Evolutionary conservation across 2,329 filamentous ascomycete genomes (phyloP).

Genomic region (Alternaria viburni): DNA sequence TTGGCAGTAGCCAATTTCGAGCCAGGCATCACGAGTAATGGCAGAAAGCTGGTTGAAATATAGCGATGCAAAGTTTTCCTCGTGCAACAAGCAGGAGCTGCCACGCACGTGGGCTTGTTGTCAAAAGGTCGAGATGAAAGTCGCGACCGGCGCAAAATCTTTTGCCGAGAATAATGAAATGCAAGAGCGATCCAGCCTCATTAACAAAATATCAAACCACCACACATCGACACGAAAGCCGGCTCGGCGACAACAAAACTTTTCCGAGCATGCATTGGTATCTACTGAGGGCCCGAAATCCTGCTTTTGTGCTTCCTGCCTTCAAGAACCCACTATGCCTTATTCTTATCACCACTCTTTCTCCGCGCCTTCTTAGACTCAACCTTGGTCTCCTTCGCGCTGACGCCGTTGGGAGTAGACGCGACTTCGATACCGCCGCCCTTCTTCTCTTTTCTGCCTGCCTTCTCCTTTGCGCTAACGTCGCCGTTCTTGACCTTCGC

Average conservation of each 20-base stretch:
- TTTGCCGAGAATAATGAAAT: no score
- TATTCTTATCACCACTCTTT: constrained; percentile 28
- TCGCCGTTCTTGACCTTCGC: background rate
- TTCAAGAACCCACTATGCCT: constrained; percentile 13
- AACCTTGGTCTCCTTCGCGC: constrained; percentile 20
- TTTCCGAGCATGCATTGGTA: background rate
- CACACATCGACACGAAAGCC: background rate
- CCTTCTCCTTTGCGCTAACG: constrained; percentile 10
- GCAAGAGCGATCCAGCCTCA: background rate
- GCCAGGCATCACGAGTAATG: background rate
- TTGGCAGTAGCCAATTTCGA: background rate
- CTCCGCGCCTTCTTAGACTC: constrained; percentile 23
- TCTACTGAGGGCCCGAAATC: background rate
- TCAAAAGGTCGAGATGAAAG: background rate
- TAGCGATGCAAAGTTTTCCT: background rate
- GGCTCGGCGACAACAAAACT: background rate
- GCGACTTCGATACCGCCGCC: constrained; percentile 11
- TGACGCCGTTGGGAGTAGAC: constrained; percentile 9
- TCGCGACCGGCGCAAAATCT: background rate
- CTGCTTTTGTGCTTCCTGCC: background rate
- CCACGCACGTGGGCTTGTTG: background rate
- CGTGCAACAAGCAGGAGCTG: background rate
- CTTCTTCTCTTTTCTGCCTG: constrained; percentile 20
- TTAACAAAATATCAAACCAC: background rate
- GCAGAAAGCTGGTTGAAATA: background rate